Conservation (phyloP, 1,284 basidiomycete species). For the Fistulinella cinereoalba region DNA sequence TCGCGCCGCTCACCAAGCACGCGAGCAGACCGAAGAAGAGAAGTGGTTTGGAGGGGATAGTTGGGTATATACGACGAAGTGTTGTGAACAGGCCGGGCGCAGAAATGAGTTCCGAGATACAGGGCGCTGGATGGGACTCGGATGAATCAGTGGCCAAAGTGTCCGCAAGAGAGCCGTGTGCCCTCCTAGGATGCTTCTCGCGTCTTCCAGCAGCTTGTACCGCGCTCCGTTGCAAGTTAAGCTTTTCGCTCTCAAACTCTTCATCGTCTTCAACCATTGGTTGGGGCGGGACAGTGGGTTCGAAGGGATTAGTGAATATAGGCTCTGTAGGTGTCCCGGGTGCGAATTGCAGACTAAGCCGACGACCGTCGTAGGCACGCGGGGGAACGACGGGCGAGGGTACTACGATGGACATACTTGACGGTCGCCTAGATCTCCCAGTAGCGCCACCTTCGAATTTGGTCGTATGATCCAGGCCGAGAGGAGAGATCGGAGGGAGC, state of each 20-base stretch:
- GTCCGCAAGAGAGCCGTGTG: slow-evolving; percentile 23
- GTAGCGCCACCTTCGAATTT: slow-evolving; percentile 21
- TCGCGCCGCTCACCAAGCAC: slow-evolving; percentile 70
- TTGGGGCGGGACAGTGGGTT: slow-evolving; percentile 9
- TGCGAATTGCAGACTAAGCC: slow-evolving; percentile 59
- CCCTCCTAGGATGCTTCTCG: slow-evolving; percentile 21
- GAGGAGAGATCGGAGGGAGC: neutral
- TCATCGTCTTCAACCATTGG: slow-evolving; percentile 35
- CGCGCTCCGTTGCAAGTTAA: slow-evolving; percentile 40
- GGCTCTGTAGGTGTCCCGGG: slow-evolving; percentile 50
- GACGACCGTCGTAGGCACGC: slow-evolving; percentile 34
- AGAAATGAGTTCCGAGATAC: neutral
- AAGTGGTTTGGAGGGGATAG: slow-evolving; percentile 72
- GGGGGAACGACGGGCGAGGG: slow-evolving; percentile 27
- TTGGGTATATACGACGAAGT: slow-evolving; percentile 63
- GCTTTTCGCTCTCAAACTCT: slow-evolving; percentile 45
- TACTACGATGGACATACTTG: slow-evolving; percentile 36
- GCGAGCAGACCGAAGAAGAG: slow-evolving; percentile 66
- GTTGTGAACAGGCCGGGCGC: slow-evolving; percentile 36
- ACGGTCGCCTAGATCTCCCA: slow-evolving; percentile 33
- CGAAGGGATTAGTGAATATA: slow-evolving; percentile 36
- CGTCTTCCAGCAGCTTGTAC: slow-evolving; percentile 32
- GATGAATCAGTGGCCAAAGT: slow-evolving; percentile 21
- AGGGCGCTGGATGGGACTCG: neutral
- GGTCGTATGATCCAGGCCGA: slow-evolving; percentile 1